A percentile compares a stretch with the other conserved stretches of the same genome.
phyloP scores from a whole-genome alignment of 345 rosid species.

The Citropsis articulata region DNA sequence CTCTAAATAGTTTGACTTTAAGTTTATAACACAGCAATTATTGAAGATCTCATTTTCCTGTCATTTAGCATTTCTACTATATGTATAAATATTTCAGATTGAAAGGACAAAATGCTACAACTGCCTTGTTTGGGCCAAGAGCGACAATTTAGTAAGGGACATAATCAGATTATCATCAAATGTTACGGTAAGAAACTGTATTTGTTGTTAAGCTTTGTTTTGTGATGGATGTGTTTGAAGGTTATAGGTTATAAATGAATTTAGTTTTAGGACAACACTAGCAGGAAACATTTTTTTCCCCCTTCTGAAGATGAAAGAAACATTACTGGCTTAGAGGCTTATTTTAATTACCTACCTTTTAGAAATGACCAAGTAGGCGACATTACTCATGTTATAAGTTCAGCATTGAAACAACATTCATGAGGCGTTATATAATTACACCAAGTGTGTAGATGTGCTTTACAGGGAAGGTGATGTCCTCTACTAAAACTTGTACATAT shows the following conservation, averaged over 20 bases:
- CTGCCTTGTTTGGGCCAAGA: constrained; percentile 91
- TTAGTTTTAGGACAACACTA: not conserved
- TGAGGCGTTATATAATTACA: not conserved
- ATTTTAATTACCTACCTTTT: not conserved
- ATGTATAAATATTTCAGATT: constrained; percentile 43
- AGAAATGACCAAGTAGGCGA: not conserved
- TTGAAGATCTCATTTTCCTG: not conserved
- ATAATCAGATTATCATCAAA: constrained; percentile 57
- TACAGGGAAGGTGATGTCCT: not conserved
- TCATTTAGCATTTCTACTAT: not conserved
- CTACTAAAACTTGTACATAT: not conserved
- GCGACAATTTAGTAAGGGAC: constrained; percentile 74
- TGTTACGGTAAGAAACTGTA: constrained; percentile 41
- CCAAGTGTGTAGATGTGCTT: not conserved
- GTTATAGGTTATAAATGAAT: not conserved
- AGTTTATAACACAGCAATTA: not conserved
- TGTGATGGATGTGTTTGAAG: not conserved
- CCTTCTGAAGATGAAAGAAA: not conserved
- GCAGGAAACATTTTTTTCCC: not conserved
- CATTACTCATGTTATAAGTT: not conserved
- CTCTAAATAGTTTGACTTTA: no score
- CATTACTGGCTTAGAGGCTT: not conserved
- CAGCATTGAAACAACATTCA: not conserved
- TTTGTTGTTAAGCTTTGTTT: not conserved
- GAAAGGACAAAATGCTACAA: constrained; percentile 51